A percentile compares a stretch with the other conserved stretches of the same genome.
These are phyloP conservation scores for Phytophthora colocasiae DNA, from an alignment of 352 stramenopile species.

Conservation along the genomic window DNA sequence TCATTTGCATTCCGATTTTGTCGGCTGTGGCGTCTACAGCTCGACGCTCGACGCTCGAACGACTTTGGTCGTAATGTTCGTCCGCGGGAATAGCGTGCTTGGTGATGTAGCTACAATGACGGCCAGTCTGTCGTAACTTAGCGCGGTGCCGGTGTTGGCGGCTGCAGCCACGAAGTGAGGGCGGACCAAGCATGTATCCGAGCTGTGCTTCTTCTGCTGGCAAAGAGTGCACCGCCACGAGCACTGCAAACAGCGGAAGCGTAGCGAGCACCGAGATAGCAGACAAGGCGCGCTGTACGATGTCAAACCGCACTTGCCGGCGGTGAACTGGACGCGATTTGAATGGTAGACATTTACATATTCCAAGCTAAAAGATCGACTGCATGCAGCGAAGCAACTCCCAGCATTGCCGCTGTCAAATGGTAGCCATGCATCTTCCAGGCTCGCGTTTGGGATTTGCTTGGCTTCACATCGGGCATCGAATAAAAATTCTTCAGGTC, in stretches of 20 bases:
- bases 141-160: conserved; percentile 11
- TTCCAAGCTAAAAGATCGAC: background rate
- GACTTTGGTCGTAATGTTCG: conserved; percentile 7
- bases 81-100: conserved; percentile 3
- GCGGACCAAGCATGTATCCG: conserved; percentile 18
- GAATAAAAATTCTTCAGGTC: conserved; percentile 10
- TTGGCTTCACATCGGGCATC: conserved; percentile 18
- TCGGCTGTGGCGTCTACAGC: background rate
- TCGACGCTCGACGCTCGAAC: conserved; percentile 13
- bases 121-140: background rate
- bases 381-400: background rate
- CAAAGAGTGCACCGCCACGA: conserved; percentile 12
- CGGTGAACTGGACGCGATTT: conserved; percentile 13
- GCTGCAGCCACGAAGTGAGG: conserved; percentile 14
- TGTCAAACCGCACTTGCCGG: conserved; percentile 4
- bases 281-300: conserved; percentile 28
- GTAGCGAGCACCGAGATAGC: conserved; percentile 25
- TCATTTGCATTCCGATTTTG: background rate
- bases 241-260: conserved; percentile 2
- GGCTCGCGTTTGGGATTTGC: background rate
- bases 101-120: background rate
- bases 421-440: conserved; percentile 23
- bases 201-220: conserved; percentile 27
- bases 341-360: conserved; percentile 2
- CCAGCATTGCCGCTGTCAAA: background rate